A percentile compares a stretch with the other conserved stretches of the same genome.
These are phyloP conservation scores for Oidium heveae DNA, from an alignment of 2,329 filamentous ascomycete species.

Conservation along the genomic window DNA sequence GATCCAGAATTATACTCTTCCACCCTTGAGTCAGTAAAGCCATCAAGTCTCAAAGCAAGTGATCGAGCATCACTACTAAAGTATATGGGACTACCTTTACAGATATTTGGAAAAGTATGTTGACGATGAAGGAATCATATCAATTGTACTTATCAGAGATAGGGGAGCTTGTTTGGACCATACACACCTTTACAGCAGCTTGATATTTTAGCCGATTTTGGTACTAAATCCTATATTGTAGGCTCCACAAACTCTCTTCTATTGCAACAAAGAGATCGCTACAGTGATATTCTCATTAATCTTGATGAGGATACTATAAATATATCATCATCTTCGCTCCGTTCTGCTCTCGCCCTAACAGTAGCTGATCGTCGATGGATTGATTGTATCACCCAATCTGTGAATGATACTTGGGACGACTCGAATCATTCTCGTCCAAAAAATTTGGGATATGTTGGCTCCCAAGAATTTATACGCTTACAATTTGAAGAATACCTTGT, in stretches of 20 bases:
- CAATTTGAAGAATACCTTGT: slow-evolving; percentile 95
- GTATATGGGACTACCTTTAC: slow-evolving; percentile 85
- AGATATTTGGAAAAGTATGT: slow-evolving; percentile 70
- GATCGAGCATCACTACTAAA: slow-evolving; percentile 71
- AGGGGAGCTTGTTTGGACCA: slow-evolving; percentile 84
- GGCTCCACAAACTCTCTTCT: slow-evolving; percentile 90
- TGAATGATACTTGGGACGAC: slow-evolving; percentile 94
- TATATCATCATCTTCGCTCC: slow-evolving; percentile 58
- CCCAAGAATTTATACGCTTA: slow-evolving; percentile 87
- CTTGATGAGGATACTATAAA: slow-evolving; percentile 73
- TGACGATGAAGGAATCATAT: background rate
- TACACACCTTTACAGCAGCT: slow-evolving; percentile 93
- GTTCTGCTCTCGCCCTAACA: slow-evolving; percentile 51
- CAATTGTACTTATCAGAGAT: slow-evolving; percentile 2
- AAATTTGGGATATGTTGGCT: slow-evolving; percentile 81
- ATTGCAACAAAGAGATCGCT: slow-evolving; percentile 80
- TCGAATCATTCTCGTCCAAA: slow-evolving; percentile 72
- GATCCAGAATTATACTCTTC: slow-evolving; percentile 79
- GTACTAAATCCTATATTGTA: slow-evolving; percentile 91
- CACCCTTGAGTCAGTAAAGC: slow-evolving; percentile 46
- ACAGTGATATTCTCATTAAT: slow-evolving; percentile 90
- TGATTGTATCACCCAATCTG: slow-evolving; percentile 75
- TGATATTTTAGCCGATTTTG: slow-evolving; percentile 74
- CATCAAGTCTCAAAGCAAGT: slow-evolving; percentile 72
- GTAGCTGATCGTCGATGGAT: slow-evolving; percentile 87